Evolutionary conservation across 306 rosid genomes (phyloP).

Genomic region (Acmispon strigosus): DNA sequence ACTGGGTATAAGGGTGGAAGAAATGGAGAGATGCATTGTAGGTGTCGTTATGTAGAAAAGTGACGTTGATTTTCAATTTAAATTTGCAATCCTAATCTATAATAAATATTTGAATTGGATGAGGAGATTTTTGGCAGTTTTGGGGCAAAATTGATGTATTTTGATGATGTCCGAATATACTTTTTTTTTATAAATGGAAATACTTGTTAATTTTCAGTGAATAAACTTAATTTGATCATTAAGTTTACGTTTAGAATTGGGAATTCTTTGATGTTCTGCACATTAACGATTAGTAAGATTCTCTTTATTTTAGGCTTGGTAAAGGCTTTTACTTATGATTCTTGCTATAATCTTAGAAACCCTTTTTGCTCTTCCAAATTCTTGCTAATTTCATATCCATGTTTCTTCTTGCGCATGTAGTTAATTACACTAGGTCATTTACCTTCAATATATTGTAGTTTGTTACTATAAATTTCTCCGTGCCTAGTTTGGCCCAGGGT

Average conservation of each 20-base stretch:
- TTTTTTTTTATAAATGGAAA: neutral
- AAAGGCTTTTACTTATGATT: neutral
- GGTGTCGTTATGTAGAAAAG: neutral
- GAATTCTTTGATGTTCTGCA: neutral
- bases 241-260: neutral
- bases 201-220: neutral
- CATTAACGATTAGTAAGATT: neutral
- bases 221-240: neutral
- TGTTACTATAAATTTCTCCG: too few species aligned
- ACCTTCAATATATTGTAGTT: too few species aligned
- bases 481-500: too few species aligned
- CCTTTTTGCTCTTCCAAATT: neutral
- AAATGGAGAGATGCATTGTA: neutral
- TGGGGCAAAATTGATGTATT: neutral
- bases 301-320: neutral
- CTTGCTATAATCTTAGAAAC: neutral
- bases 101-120: neutral
- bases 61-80: neutral
- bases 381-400: neutral
- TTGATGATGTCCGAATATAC: neutral
- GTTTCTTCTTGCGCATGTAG: neutral
- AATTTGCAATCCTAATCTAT: neutral
- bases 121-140: neutral
- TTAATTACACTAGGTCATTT: too few species aligned
- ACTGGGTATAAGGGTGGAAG: neutral